phyloP scores from a whole-genome alignment of 306 rosid species.

The Lupinus albus region DNA sequence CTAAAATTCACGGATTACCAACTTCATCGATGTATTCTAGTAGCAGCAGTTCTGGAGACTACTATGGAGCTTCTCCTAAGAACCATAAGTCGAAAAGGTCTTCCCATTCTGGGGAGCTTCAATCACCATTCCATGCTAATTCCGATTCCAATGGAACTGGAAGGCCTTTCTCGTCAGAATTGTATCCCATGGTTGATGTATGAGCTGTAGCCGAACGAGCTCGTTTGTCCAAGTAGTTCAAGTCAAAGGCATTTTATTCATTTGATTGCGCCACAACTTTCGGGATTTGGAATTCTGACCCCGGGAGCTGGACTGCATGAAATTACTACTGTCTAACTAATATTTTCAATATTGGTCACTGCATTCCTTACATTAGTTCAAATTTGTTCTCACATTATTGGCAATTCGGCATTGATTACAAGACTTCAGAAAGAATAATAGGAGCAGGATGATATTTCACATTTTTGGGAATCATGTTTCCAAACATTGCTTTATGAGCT shows the following conservation, averaged over 20 bases:
- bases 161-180: conserved; percentile 53
- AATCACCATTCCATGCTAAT: conserved; percentile 56
- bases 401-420: conserved; percentile 35
- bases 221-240: conserved; percentile 36
- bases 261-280: conserved; percentile 57
- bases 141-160: conserved; percentile 83
- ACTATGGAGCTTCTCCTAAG: conserved; percentile 73
- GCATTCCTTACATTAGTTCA: conserved; percentile 30
- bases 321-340: conserved; percentile 41
- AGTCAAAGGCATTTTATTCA: conserved; percentile 53
- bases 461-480: conserved; percentile 42
- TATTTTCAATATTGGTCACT: conserved; percentile 39
- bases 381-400: conserved; percentile 38
- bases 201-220: conserved; percentile 37
- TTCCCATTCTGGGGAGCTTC: conserved; percentile 89
- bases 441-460: conserved; percentile 29
- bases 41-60: conserved; percentile 64
- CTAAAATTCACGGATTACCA: conserved; percentile 83
- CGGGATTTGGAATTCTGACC: conserved; percentile 49
- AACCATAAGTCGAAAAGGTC: conserved; percentile 67
- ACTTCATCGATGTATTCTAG: conserved; percentile 72
- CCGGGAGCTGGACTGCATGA: conserved; percentile 42
- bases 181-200: conserved; percentile 57
- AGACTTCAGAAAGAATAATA: conserved; percentile 45
- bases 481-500: conserved; percentile 34